Evolutionary conservation across 352 stramenopile genomes (phyloP).

Genomic region (Phytophthora cryptogea): DNA sequence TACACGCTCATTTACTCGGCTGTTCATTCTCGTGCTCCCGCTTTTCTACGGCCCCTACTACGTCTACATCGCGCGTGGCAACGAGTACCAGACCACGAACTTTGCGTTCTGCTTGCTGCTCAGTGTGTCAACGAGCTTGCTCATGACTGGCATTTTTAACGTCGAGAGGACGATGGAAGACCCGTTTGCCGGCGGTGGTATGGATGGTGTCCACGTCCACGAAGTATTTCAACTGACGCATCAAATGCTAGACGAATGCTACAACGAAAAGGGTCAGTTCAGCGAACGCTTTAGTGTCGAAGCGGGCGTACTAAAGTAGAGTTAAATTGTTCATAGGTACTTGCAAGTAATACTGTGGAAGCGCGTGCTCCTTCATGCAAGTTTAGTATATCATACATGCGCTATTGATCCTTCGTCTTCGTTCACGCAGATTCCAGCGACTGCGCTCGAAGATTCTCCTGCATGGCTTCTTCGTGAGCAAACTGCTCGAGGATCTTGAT

Average conservation of each 20-base stretch:
- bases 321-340: not conserved
- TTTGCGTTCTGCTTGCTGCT: constrained; percentile 81
- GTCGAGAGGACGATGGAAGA: constrained; percentile 86
- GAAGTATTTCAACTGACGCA: constrained; percentile 59
- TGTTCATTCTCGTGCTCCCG: constrained; percentile 86
- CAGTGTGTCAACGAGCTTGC: constrained; percentile 76
- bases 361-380: not conserved
- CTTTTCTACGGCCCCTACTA: constrained; percentile 90
- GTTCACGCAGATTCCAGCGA: constrained; percentile 8
- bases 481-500: constrained; percentile 20
- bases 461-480: constrained; percentile 10
- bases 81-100: constrained; percentile 56
- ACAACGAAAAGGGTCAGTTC: constrained; percentile 28
- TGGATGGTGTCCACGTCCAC: constrained; percentile 70
- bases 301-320: not conserved
- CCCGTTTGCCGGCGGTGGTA: constrained; percentile 66
- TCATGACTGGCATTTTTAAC: constrained; percentile 90
- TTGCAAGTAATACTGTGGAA: not conserved
- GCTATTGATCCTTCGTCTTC: not conserved
- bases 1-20: constrained; percentile 80
- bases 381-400: not conserved
- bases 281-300: not conserved
- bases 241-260: constrained; percentile 60
- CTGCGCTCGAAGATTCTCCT: not conserved
- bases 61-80: constrained; percentile 71